Base-by-base conservation (phyloP, 371 early-diverging fungal genomes). In the Apophysomyces elegans region DNA sequence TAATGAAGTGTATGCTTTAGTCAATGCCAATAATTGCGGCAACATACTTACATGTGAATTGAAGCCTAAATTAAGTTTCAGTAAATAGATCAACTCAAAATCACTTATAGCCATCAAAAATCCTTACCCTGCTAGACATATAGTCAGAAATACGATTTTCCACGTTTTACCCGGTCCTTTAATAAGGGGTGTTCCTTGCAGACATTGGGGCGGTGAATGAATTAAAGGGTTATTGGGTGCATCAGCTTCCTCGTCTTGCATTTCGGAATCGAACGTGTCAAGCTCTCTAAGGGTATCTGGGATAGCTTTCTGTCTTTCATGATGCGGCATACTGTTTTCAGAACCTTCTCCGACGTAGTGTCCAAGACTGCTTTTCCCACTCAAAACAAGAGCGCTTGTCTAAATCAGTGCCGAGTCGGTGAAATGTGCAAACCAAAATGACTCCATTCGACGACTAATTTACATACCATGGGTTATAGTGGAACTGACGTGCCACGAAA, bases 41-140 rank as follows among this genome's bases (percentile, higher is more conserved):
- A 63, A 16, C 14, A 59, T 58, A 45, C 79, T 73, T 78, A 81
- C 81, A 80, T 60, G 80, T 80, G 36, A 76, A 79, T 58, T 81
- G 76, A 44, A 83, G 70, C 46, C 81, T 82, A 21, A 62, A 11
- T 5, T 32, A 56, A 56, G 43, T 21, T 26, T 37, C 32, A 46
- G 16, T 61, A 35, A 2, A 3, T 26, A 26, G 32, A 26, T 26
- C 32, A 26, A 26, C 32, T 36, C 16, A 12, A 36, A 5, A 36
- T 38, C 32, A 13, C 4, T 35, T 26, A 2, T 36, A 41, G 7
- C 35, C 44, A 13, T 7, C 13, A 37, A 39, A 62, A 47, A 1
- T 8, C 35, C 14, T 66, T 69, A 78, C 78, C 75, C 78, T 39
- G 73, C 75, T 38, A 84, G 70, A 43, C 77, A 82, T 35, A 77